Conservation (phyloP, 1,284 basidiomycete genomes). For the Tremellales sp. region DNA sequence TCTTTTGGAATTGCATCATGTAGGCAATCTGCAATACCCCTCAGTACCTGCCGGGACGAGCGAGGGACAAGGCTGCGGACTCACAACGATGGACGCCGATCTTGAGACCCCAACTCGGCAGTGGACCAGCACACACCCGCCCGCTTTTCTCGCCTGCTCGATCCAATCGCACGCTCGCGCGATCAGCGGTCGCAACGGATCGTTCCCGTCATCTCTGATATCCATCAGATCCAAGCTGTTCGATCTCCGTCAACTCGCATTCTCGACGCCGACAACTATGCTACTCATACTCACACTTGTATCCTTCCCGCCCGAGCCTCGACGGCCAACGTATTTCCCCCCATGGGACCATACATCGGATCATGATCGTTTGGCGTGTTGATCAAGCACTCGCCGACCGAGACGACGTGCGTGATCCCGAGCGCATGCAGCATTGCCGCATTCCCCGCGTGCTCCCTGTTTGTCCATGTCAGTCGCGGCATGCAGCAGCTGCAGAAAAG, state of each 20-base stretch:
- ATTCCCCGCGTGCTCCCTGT: constrained; percentile 86
- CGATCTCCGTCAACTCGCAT: neutral
- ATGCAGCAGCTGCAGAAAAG: neutral
- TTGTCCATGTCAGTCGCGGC: neutral
- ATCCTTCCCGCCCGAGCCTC: constrained; percentile 40
- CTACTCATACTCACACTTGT: constrained; percentile 29
- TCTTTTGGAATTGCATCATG: constrained; percentile 87
- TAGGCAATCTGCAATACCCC: constrained; percentile 67
- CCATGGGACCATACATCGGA: constrained; percentile 27
- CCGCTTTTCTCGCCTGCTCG: constrained; percentile 71
- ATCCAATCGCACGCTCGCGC: constrained; percentile 89
- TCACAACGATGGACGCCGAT: constrained; percentile 83
- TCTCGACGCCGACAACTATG: neutral
- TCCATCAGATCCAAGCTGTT: constrained; percentile 42
- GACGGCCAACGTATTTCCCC: constrained; percentile 36
- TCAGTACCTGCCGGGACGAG: neutral
- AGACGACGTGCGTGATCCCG: constrained; percentile 97
- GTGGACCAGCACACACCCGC: constrained; percentile 90
- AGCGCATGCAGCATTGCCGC: constrained; percentile 91
- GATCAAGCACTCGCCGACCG: constrained; percentile 71
- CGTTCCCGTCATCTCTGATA: constrained; percentile 84
- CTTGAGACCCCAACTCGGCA: constrained; percentile 92
- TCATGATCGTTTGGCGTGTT: constrained; percentile 24
- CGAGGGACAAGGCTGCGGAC: constrained; percentile 38
- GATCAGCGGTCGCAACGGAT: constrained; percentile 83